A percentile compares a stretch with the other conserved stretches of the same genome.
These are phyloP conservation scores for Leccinum barrowsii DNA, from an alignment of 768 basidiomycete species.

Conservation along the genomic window DNA sequence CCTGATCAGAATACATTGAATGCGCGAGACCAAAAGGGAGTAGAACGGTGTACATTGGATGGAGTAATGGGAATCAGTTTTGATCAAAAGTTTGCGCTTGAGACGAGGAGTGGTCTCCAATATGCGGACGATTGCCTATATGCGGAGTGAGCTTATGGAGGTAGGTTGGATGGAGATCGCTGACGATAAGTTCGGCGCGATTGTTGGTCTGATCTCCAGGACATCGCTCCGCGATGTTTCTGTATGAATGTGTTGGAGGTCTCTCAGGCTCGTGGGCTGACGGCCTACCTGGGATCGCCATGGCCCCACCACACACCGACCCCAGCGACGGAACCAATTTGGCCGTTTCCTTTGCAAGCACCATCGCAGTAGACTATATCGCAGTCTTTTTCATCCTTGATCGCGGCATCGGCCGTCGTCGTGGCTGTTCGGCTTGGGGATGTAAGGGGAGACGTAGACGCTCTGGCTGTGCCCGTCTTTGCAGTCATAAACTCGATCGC, in stretches of 20 bases:
- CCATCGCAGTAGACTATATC: conserved; percentile 83
- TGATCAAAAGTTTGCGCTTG: conserved; percentile 61
- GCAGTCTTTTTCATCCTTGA: conserved; percentile 29
- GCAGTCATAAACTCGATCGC: conserved; percentile 55
- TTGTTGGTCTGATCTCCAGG: conserved; percentile 86
- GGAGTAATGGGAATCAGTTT: conserved; percentile 83
- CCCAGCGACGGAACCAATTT: conserved; percentile 64
- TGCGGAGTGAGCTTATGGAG: neutral
- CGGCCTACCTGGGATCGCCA: conserved; percentile 51
- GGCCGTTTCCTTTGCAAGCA: conserved; percentile 81
- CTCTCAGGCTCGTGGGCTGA: neutral
- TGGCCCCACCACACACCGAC: conserved; percentile 88
- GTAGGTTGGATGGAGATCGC: conserved; percentile 23
- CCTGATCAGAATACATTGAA: conserved; percentile 43
- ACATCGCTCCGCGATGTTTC: conserved; percentile 80
- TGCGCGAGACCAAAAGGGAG: neutral
- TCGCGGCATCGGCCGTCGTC: neutral
- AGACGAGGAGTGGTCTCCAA: conserved; percentile 67
- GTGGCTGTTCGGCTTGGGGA: conserved; percentile 26
- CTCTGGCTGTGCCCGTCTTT: conserved; percentile 23
- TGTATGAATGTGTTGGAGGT: conserved; percentile 26
- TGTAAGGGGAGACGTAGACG: conserved; percentile 14
- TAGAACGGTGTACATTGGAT: conserved; percentile 57
- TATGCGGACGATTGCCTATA: conserved; percentile 83
- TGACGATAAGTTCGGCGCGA: conserved; percentile 80